Conservation (phyloP, 352 stramenopile genomes). For the Globisporangium cylindrosporum region DNA sequence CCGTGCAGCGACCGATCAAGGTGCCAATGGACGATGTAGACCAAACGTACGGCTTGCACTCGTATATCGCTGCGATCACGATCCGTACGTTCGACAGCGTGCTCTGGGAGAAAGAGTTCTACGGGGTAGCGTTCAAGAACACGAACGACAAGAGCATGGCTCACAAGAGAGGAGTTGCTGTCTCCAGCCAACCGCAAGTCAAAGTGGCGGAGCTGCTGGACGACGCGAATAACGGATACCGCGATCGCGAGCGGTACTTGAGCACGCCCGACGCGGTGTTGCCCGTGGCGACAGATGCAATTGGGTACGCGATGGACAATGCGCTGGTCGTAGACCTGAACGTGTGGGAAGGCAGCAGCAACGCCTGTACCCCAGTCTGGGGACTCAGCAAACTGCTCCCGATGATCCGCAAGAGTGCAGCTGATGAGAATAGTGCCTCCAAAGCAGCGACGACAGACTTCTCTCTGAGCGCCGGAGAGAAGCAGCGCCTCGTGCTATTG, state of each 20-base stretch:
- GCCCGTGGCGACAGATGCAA: conserved; percentile 37
- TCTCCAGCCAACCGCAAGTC: not conserved
- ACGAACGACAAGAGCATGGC: not conserved
- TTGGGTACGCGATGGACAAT: conserved; percentile 35
- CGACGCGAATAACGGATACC: conserved; percentile 24
- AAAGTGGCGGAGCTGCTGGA: conserved; percentile 33
- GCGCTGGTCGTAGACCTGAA: conserved; percentile 53
- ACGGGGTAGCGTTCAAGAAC: conserved; percentile 31
- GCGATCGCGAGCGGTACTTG: conserved; percentile 39
- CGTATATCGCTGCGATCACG: conserved; percentile 45
- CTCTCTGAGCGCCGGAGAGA: conserved; percentile 22
- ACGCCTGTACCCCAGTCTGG: conserved; percentile 46
- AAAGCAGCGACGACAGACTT: conserved; percentile 15
- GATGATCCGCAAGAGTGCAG: conserved; percentile 7
- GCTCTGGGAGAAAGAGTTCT: conserved; percentile 56
- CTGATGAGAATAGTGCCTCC: not conserved
- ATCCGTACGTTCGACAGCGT: conserved; percentile 39
- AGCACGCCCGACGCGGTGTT: conserved; percentile 17
- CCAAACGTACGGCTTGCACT: conserved; percentile 36
- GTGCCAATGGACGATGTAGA: conserved; percentile 42
- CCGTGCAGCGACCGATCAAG: conserved; percentile 28
- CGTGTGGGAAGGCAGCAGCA: conserved; percentile 43
- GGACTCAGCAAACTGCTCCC: conserved; percentile 34
- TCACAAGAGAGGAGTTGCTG: not conserved
- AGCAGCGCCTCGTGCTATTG: conserved; percentile 19